Conservation (phyloP, 495 filamentous ascomycete genomes). For the Podospora fimiseda region DNA sequence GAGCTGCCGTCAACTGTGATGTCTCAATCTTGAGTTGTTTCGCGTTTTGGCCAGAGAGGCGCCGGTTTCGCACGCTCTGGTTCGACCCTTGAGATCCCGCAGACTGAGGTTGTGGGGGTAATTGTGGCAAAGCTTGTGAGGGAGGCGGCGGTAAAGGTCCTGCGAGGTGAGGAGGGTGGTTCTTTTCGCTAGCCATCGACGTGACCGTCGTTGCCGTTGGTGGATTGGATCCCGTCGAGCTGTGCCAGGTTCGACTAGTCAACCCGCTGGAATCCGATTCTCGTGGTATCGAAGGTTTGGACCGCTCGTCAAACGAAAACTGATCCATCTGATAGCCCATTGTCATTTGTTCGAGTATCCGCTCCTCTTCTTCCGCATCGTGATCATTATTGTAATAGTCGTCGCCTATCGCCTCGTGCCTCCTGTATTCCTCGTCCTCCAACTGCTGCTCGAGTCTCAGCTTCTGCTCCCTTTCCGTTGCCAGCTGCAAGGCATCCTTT, state of each 20-base stretch:
- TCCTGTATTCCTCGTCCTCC: constrained; percentile 33
- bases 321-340: constrained; percentile 81
- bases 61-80: constrained; percentile 66
- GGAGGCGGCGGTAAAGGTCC: constrained; percentile 34
- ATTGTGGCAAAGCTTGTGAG: constrained; percentile 22
- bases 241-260: constrained; percentile 81
- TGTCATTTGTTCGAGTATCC: constrained; percentile 88
- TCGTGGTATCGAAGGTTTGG: constrained; percentile 71
- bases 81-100: constrained; percentile 27
- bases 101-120: constrained; percentile 25
- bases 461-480: constrained; percentile 47
- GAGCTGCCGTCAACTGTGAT: constrained; percentile 33
- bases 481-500: constrained; percentile 61
- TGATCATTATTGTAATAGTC: constrained; percentile 57
- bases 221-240: constrained; percentile 72
- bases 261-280: constrained; percentile 85
- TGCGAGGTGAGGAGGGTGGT: constrained; percentile 26
- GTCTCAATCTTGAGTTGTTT: constrained; percentile 92
- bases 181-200: constrained; percentile 72
- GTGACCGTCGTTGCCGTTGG: constrained; percentile 66
- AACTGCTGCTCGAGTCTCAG: constrained; percentile 32
- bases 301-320: constrained; percentile 69
- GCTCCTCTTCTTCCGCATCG: constrained; percentile 84
- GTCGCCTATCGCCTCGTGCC: constrained; percentile 19
- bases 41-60: constrained; percentile 70